Evolutionary conservation across 352 stramenopile genomes (phyloP), one percentile per base, ranked within the genome.

Genomic region (Pythium insidiosum): DNA sequence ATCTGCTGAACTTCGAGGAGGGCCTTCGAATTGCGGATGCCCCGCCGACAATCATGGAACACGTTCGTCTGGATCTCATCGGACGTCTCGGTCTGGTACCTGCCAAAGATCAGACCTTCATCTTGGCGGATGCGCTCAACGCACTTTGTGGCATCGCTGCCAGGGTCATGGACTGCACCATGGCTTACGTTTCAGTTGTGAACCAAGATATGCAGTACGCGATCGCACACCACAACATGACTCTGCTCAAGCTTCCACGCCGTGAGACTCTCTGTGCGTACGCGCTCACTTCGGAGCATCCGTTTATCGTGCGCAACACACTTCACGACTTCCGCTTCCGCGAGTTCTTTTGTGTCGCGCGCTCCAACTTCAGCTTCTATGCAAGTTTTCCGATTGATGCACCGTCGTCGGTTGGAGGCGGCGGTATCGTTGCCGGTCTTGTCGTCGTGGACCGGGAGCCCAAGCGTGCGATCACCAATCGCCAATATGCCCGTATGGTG

Each of bases 271-370:
- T 70, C 15, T 70, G 61, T 28, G 52, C 61, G 4, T 58, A 70
- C 45, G 53, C 61, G 16, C 50, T 70, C 24, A 66, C 56, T 7
- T 56, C 42, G 22, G 56, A 70, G 30, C 36, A 36, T 24, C 61
- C 61, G 16, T 66, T 66, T 22, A 47, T 70, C 22, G 57, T 70
- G 23, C 56, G 53, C 26, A 61, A 70, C 31, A 42, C 61, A 5
- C 29, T 56, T 21, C 57, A 63, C 37, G 61, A 68, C 39, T 34
- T 67, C 21, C 61, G 61, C 25, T 68, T 68, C 58, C 49, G 57
- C n/a, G 47, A 65, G 19, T 65, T 68, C 26, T 67, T 63, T 24
- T 68, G 44, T 31, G 54, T 68, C 15, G 50, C 57, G 35, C 53
- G 57, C 22, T 43, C 42, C 5, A 47, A 53, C 11, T 50, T 71